Evolutionary conservation across 352 stramenopile species (phyloP), one percentile per base, ranked within the genome.

Genomic region (Detonula confervacea): DNA sequence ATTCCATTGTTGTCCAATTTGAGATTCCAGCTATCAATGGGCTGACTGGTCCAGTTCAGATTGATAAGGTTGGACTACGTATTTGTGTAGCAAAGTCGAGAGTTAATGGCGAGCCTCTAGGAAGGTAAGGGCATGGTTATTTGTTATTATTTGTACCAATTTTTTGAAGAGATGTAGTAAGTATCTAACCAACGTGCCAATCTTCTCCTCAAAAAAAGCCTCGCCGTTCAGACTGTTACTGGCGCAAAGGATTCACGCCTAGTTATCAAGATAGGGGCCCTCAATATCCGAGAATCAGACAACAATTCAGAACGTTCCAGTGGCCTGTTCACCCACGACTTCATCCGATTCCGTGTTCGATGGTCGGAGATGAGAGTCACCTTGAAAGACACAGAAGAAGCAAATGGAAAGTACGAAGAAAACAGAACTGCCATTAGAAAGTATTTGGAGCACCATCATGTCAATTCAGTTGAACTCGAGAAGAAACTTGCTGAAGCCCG

Each of bases 221-320:
- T 95, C 16, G 87, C 85, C 29, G 59, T 95, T 12, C 88, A 95
- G 61, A 95, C 90, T 65, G 81, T 91, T 20, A 86, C 90, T 62
- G 90, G 90, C 42, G 71, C 78, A 54, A 73, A 63, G 54, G 83
- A 93, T 72, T 90, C 86, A 18, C 78, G 86, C 29, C 55, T 94
- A 18, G 90, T 95, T 49, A 85, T 95, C 0, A 95, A 95, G 61
- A 84, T 95, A 54, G 88, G 88, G 39, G 86, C 87, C 55, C 55
- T 93, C 16, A 91, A 86, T 30, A 79, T 87, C 49, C 83, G 71
- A 54, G 71, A 84, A 35, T 65, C 63, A n/a, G 29, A 67, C 18
- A 77, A 24, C 18, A 27, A 57, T 64, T 63, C 11, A 6, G 67
- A 55, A 39, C 42, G 56, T 37, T 63, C 68, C 25, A 84, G 52